Percentiles rank a stretch among this genome's conserved stretches.
phyloP scores from a whole-genome alignment of 371 early-diverging fungal species.

The Mucor piriformis region DNA sequence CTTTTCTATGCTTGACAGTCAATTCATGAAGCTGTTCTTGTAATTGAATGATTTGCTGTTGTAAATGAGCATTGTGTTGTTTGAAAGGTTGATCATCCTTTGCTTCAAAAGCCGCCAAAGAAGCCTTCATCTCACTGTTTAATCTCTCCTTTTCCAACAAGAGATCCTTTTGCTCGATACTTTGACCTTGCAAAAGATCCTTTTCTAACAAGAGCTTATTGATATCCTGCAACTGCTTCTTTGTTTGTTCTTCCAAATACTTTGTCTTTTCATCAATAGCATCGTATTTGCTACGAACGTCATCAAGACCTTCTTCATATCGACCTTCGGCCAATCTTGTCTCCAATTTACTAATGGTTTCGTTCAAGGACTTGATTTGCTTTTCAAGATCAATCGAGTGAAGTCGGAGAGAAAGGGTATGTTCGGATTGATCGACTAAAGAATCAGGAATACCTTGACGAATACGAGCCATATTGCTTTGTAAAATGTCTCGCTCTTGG shows the following conservation, averaged over 20 bases:
- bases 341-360: constrained; percentile 32
- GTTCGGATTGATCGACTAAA: constrained; percentile 34
- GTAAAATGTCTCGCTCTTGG: constrained; percentile 70
- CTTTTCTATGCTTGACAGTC: constrained; percentile 65
- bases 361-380: constrained; percentile 43
- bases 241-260: constrained; percentile 62
- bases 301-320: constrained; percentile 40
- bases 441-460: constrained; percentile 54
- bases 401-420: constrained; percentile 42
- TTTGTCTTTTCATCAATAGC: constrained; percentile 46
- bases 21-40: constrained; percentile 66
- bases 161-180: constrained; percentile 59
- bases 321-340: constrained; percentile 43
- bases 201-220: constrained; percentile 72
- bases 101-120: constrained; percentile 68
- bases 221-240: constrained; percentile 64
- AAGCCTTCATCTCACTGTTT: constrained; percentile 67
- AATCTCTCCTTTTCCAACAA: constrained; percentile 58
- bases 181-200: constrained; percentile 58
- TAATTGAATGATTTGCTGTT: constrained; percentile 53
- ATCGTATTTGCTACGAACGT: constrained; percentile 33
- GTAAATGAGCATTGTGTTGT: constrained; percentile 60
- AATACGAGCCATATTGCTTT: constrained; percentile 73
- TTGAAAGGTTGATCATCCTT: constrained; percentile 68
- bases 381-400: constrained; percentile 52